These are phyloP conservation scores for Spizellomyces punctatus DNA, from an alignment of 192 early-diverging fungal species.

Conservation along the genomic window DNA sequence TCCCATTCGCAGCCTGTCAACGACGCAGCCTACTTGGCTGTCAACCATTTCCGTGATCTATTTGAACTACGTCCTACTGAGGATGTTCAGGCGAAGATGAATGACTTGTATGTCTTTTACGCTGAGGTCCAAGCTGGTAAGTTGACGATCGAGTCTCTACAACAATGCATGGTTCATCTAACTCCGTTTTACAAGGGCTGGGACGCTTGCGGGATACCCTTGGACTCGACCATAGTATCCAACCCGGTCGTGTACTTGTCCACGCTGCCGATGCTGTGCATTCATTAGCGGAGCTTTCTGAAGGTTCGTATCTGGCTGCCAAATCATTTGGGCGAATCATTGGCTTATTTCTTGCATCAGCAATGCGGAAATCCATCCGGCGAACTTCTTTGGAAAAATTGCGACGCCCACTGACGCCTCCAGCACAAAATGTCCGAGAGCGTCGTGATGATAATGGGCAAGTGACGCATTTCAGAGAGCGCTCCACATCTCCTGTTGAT, in stretches of 20 bases:
- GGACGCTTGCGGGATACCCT: slow-evolving; percentile 6
- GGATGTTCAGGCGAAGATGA: slow-evolving; percentile 38
- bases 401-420: background rate
- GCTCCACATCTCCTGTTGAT: no score
- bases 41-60: slow-evolving; percentile 46
- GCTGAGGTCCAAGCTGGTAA: slow-evolving; percentile 43
- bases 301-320: background rate
- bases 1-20: background rate
- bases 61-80: slow-evolving; percentile 40
- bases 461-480: no score
- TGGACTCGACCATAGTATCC: slow-evolving; percentile 5
- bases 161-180: background rate
- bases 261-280: slow-evolving; percentile 22
- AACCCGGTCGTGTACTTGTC: slow-evolving; percentile 10
- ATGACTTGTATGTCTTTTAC: slow-evolving; percentile 47
- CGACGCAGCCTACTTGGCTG: background rate
- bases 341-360: background rate
- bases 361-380: slow-evolving; percentile 16
- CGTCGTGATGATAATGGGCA: no score
- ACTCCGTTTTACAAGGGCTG: background rate
- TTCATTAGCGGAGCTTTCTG: background rate
- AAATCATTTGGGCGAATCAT: background rate
- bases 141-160: background rate
- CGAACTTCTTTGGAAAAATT: slow-evolving; percentile 8
- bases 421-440: background rate